phyloP scores from a whole-genome alignment of 441 rosid genomes.

The Arabidopsis hybrid region DNA sequence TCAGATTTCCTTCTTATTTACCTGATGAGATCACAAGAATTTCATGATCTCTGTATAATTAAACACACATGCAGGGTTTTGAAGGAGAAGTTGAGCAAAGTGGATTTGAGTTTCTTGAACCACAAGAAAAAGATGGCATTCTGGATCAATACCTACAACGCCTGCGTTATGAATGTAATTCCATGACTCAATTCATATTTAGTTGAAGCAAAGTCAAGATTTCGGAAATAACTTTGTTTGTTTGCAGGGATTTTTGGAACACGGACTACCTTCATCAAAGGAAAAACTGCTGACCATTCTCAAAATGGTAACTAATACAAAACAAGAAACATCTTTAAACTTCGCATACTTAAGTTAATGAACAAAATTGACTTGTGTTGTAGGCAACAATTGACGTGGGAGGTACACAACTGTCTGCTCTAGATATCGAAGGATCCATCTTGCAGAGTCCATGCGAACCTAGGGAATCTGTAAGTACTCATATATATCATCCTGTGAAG shows the following conservation, averaged over 20 bases:
- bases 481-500: not conserved
- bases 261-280: conserved; percentile 84
- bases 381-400: conserved; percentile 88
- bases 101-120: conserved; percentile 77
- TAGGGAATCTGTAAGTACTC: conserved; percentile 55
- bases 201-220: conserved; percentile 1
- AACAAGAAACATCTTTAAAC: not conserved
- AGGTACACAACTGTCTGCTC: conserved; percentile 77
- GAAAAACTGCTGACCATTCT: conserved; percentile 73
- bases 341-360: not conserved
- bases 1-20: not conserved
- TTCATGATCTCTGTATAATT: not conserved
- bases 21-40: not conserved
- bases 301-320: conserved; percentile 61
- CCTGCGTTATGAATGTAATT: conserved; percentile 96
- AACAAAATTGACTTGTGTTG: conserved; percentile 29
- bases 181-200: conserved; percentile 24
- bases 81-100: conserved; percentile 66
- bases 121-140: conserved; percentile 94
- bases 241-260: conserved; percentile 82
- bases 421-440: conserved; percentile 90
- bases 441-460: conserved; percentile 78
- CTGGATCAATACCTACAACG: conserved; percentile 91
- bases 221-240: not conserved
- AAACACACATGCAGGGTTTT: conserved; percentile 56